Conservation (phyloP, 768 basidiomycete genomes). For the Boletus reticuloceps region DNA sequence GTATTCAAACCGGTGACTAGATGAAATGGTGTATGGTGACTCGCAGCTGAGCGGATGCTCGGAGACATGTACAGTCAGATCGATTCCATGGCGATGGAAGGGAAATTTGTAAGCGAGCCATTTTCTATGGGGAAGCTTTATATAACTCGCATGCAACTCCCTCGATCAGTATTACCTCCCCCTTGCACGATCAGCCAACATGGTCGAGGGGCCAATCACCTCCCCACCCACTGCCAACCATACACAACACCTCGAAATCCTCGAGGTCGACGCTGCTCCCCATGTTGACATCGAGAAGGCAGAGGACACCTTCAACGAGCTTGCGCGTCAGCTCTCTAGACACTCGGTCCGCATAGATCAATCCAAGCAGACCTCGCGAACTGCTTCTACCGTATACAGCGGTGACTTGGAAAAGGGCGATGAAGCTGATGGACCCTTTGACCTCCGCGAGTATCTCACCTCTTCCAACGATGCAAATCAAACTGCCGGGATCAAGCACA, state of each 20-base stretch:
- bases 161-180: background rate
- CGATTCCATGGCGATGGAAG: background rate
- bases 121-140: background rate
- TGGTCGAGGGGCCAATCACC: constrained; percentile 4
- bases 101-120: constrained; percentile 15
- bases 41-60: background rate
- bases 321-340: constrained; percentile 39
- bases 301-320: constrained; percentile 53
- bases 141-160: constrained; percentile 7
- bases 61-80: background rate
- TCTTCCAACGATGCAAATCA: constrained; percentile 67
- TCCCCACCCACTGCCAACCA: background rate
- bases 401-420: constrained; percentile 44
- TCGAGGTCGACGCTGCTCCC: constrained; percentile 20
- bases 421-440: constrained; percentile 40
- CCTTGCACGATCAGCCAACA: constrained; percentile 1
- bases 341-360: constrained; percentile 5
- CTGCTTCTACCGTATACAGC: constrained; percentile 22
- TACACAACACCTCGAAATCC: constrained; percentile 18
- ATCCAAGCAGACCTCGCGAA: constrained; percentile 19
- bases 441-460: constrained; percentile 66
- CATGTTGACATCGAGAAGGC: constrained; percentile 52
- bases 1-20: background rate
- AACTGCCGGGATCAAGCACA: constrained; percentile 64
- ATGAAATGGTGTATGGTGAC: background rate